phyloP scores from a whole-genome alignment of 2,329 filamentous ascomycete genomes.

The Aspergillus spinulosporus region DNA sequence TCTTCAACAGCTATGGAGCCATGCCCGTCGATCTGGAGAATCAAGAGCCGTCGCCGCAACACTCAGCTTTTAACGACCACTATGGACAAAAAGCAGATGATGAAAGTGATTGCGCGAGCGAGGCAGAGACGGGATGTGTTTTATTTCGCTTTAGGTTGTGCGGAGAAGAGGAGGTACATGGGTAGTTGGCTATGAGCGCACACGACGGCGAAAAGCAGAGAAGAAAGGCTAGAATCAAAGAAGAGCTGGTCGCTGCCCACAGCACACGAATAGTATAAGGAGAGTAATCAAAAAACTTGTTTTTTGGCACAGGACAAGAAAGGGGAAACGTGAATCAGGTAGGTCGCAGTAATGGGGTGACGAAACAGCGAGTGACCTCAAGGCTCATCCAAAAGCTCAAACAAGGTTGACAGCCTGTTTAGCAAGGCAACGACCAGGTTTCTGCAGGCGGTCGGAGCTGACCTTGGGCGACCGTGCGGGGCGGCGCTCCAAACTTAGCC shows the following conservation, averaged over 20 bases:
- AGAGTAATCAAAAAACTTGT: neutral
- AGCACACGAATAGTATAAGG: neutral
- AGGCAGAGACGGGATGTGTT: neutral
- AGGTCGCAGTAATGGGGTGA: slow-evolving; percentile 16
- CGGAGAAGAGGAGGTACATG: slow-evolving; percentile 5
- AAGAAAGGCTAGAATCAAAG: neutral
- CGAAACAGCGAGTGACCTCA: slow-evolving; percentile 17
- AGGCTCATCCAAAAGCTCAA: slow-evolving; percentile 8
- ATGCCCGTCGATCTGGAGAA: slow-evolving; percentile 19
- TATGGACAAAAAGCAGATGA: no score
- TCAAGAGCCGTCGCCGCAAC: slow-evolving; percentile 6
- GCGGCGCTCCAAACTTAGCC: slow-evolving; percentile 12
- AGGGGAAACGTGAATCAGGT: slow-evolving; percentile 2
- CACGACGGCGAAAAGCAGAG: slow-evolving; percentile 9
- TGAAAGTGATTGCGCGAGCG: neutral
- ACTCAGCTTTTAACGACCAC: neutral
- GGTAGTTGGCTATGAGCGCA: slow-evolving; percentile 7
- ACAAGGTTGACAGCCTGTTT: slow-evolving; percentile 17
- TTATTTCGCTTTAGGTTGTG: neutral
- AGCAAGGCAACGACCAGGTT: slow-evolving; percentile 17
- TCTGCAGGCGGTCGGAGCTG: slow-evolving; percentile 16
- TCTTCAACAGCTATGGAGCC: slow-evolving; percentile 21
- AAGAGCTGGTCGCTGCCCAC: neutral
- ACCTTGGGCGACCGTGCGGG: slow-evolving; percentile 14
- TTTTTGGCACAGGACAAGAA: neutral